Base-by-base conservation (phyloP, 2,329 filamentous ascomycete genomes). In the Aspergillus japonicus region DNA sequence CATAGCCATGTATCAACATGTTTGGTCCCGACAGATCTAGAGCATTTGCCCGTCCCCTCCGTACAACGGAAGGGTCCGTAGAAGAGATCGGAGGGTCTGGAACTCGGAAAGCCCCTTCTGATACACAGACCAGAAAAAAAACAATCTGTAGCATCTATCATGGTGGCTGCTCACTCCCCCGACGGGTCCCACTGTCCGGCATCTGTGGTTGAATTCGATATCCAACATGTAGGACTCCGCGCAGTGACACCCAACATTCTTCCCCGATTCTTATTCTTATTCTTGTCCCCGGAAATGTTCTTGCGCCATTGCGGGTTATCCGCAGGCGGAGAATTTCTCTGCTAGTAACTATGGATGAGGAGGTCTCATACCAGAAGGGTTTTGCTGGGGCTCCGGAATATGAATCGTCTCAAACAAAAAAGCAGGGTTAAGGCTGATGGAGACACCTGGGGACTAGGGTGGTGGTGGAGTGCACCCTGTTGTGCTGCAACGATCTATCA, bases 201-300 rank as follows among this genome's bases (percentile, higher is more conserved):
- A 47, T 54, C 39, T 44, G 39, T 54, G 39, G 24, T n/a, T 47
- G 39, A 33, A 47, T 26, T 29, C 12, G 39, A 26, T 19, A 44
- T 54, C 24, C 24, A 54, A 24, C 47, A 54, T 48, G 53, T 55
- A 35, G 26, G 42, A n/a, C 42, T 47, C 53, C 53, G 26, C 47
- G 44, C 19, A 55, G 53, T 55, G 53, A 39, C 47, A 55, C 53
- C 53, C 16, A 21, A 35, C 42, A 48, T 55, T 55, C 44, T 55
- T 16, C 47, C 23, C 21, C 53, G 24, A 44, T 19, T 48, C 53
- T 47, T 35, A 29, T 21, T 12, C 26, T 55, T 48, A 47, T 29
- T 55, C 33, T 29, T 33, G 14, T 21, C 21, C 19, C 33, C 51
- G 19, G 21, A 53, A 19, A 31, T 42, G 21, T 42, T 23, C 39